Evolutionary conservation across 768 basidiomycete species (phyloP).

Genomic region (Podaxis carcinomalis): DNA sequence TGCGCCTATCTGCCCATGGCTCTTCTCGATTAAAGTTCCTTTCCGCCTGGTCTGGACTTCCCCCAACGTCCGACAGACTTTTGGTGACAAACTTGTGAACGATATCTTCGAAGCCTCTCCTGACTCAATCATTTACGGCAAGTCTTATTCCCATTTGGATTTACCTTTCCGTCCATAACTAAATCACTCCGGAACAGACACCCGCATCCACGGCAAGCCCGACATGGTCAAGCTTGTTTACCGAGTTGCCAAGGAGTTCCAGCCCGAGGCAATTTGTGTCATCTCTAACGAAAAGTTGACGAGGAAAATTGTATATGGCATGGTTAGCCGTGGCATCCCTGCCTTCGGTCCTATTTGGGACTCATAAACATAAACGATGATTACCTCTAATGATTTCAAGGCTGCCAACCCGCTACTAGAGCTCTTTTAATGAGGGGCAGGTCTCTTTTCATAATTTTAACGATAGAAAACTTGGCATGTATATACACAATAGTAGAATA

Average conservation of each 20-base stretch:
- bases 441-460: too few relatives aligned
- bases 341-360: constrained; percentile 40
- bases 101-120: constrained; percentile 34
- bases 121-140: constrained; percentile 32
- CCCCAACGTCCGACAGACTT: constrained; percentile 34
- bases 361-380: constrained; percentile 26
- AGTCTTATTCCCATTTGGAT: neutral
- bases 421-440: too few relatives aligned
- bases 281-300: constrained; percentile 38
- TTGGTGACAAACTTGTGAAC: constrained; percentile 35
- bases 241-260: constrained; percentile 30
- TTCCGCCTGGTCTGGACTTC: constrained; percentile 39
- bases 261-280: constrained; percentile 38
- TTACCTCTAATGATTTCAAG: neutral
- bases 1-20: constrained; percentile 37
- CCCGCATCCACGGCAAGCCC: constrained; percentile 32
- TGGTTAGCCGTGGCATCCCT: constrained; percentile 36
- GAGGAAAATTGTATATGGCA: constrained; percentile 33
- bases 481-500: too few relatives aligned
- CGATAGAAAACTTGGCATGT: too few relatives aligned
- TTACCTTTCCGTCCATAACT: neutral
- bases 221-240: constrained; percentile 37
- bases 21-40: constrained; percentile 31
- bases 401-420: too few relatives aligned
- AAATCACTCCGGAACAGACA: constrained; percentile 20